phyloP scores from a whole-genome alignment of 2,329 filamentous ascomycete genomes.

The Fusarium sp. region DNA sequence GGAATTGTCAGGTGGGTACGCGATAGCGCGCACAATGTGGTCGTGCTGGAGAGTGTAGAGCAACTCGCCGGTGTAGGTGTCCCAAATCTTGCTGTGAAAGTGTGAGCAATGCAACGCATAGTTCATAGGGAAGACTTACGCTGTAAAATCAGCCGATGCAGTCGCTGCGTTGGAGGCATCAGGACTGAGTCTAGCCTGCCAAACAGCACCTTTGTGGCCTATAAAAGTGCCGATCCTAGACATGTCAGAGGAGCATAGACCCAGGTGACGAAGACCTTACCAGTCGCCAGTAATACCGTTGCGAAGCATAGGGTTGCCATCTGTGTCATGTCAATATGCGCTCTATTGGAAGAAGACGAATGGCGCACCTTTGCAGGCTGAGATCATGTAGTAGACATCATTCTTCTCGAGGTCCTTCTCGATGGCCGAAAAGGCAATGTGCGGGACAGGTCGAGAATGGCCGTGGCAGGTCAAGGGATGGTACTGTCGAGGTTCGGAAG shows the following conservation, averaged over 20 bases:
- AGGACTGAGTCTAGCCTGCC: conserved; percentile 91
- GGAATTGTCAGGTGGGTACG: conserved; percentile 84
- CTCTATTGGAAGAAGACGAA: conserved; percentile 22
- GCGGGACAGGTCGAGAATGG: conserved; percentile 91
- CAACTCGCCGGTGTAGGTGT: conserved; percentile 92
- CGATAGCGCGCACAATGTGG: conserved; percentile 94
- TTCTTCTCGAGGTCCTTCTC: conserved; percentile 85
- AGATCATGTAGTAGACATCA: conserved; percentile 91
- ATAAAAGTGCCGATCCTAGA: conserved; percentile 96
- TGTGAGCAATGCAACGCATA: conserved; percentile 47
- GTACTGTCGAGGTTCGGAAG: conserved; percentile 66
- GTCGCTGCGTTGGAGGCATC: conserved; percentile 92
- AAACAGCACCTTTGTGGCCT: conserved; percentile 97
- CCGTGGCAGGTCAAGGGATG: conserved; percentile 95
- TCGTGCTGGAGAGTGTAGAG: conserved; percentile 89
- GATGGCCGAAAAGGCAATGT: conserved; percentile 90
- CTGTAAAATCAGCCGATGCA: conserved; percentile 94
- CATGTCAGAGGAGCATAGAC: conserved; percentile 32
- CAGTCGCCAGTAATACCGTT: conserved; percentile 96
- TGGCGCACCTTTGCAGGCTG: conserved; percentile 83
- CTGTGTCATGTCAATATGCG: conserved; percentile 60
- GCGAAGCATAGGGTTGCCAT: conserved; percentile 98
- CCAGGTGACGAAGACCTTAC: conserved; percentile 59
- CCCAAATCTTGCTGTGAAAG: conserved; percentile 87
- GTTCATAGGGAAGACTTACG: conserved; percentile 66